Evolutionary conservation across 371 early-diverging fungal species (phyloP).

Genomic region (Zychaea mexicana): DNA sequence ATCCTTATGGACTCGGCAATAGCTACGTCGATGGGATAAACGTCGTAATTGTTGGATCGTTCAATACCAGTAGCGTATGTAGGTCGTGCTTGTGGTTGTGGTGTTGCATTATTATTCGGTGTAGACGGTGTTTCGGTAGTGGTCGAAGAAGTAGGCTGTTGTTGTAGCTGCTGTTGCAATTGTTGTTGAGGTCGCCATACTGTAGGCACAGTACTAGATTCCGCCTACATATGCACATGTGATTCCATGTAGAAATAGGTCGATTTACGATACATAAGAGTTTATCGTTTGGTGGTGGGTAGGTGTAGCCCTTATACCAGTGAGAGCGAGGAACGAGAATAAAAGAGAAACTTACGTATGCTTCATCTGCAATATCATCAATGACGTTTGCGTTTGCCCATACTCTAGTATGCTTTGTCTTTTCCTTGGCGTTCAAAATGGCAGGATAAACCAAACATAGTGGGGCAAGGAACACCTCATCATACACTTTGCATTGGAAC

Average conservation of each 20-base stretch:
- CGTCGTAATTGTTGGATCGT: constrained; percentile 15
- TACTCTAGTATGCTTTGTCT: constrained; percentile 13
- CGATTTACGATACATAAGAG: too few relatives aligned
- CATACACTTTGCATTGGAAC: constrained; percentile 85
- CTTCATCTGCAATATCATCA: constrained; percentile 41
- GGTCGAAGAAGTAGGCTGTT: too few relatives aligned
- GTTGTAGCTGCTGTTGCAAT: neutral
- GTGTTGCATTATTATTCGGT: constrained; percentile 3
- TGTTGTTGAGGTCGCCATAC: constrained; percentile 10
- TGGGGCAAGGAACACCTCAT: constrained; percentile 84
- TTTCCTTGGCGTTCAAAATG: constrained; percentile 33
- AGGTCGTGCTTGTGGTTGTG: neutral
- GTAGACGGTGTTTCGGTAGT: neutral
- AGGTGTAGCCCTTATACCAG: too few relatives aligned
- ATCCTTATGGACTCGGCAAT: constrained; percentile 73
- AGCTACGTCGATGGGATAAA: constrained; percentile 74
- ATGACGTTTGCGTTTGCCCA: constrained; percentile 29
- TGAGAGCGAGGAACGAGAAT: too few relatives aligned
- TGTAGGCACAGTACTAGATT: constrained; percentile 1
- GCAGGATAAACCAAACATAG: constrained; percentile 64
- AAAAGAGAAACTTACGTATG: constrained; percentile 21
- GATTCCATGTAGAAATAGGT: too few relatives aligned
- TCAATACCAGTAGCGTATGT: neutral
- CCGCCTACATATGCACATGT: neutral
- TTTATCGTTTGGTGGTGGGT: too few relatives aligned